Base-by-base conservation (phyloP, 495 filamentous ascomycete species). In the Saxophila tyrrhenica region DNA sequence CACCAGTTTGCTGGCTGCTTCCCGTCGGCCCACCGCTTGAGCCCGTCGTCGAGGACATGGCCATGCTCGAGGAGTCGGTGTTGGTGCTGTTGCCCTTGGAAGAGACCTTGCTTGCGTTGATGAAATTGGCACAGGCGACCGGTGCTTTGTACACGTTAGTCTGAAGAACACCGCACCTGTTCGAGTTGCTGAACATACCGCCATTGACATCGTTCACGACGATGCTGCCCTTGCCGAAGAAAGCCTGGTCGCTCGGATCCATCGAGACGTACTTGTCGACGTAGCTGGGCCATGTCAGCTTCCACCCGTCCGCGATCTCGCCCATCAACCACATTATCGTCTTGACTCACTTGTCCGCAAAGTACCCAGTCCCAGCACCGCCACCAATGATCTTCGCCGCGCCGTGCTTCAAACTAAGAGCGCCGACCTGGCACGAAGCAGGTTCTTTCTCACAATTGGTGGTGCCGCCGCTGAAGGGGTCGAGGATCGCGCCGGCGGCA, bases 201-300 rank as follows among this genome's bases (percentile, higher is more conserved):
- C 41, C 41, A 17, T 8, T n/a, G 7, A 7, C 3, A 21, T 44
- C 41, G 7, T 3, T 44, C 7, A 44, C n/a, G 7, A 44, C 41
- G 41, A 44, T 7, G 19, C 41, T 44, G 41, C 41, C 41, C 19
- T 21, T n/a, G 41, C 41, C 41, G 41, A 44, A 44, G 41, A 44
- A 44, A 21, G 41, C 41, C 7, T 44, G 3, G 41, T 44, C 17
- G 41, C 41, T 21, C 7, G 41, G 41, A n/a, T 44, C 41, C 7
- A 44, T 44, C 8, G 41, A 44, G 41, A 44, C 41, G n/a, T 44
- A 44, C n/a, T 44, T 21, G 41, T 44, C 41, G n/a, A 44, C 41
- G 41, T 44, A 44, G 41, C 41, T 44, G 19, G 19, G 7, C 7
- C 19, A 17, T 9, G 41, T 44, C 41, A 44, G 41, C 41, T 21